Conservation (phyloP, 2,329 filamentous ascomycete species). For the Nigrospora oryzae region DNA sequence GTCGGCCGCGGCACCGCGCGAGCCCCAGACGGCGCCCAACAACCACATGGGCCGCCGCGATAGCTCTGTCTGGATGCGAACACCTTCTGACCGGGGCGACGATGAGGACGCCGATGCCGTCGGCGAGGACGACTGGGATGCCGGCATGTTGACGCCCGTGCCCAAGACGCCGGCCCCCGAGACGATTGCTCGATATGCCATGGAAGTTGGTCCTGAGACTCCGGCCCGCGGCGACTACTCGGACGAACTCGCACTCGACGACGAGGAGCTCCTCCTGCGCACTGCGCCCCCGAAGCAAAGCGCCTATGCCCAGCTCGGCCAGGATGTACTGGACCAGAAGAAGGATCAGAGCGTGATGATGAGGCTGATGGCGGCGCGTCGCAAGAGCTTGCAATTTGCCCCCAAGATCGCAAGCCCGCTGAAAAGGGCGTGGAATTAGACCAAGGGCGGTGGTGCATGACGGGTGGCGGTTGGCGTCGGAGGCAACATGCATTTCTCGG, state of each 20-base stretch:
- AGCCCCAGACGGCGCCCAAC: conserved; percentile 30
- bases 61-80: conserved; percentile 46
- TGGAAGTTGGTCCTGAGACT: conserved; percentile 37
- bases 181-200: conserved; percentile 41
- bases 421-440: conserved; percentile 42
- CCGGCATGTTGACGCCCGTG: conserved; percentile 42
- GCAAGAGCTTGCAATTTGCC: conserved; percentile 72
- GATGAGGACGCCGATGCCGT: conserved; percentile 19
- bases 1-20: conserved; percentile 16
- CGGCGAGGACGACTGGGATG: conserved; percentile 25
- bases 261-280: conserved; percentile 33
- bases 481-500: too few relatives aligned
- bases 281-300: conserved; percentile 46
- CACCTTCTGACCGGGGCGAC: conserved; percentile 35
- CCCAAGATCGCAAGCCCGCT: conserved; percentile 69
- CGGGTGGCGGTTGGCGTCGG: too few relatives aligned
- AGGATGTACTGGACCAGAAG: conserved; percentile 35
- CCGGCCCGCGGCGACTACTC: conserved; percentile 25
- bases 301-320: conserved; percentile 28
- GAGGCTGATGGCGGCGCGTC: conserved; percentile 60
- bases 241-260: conserved; percentile 9
- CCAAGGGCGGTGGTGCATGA: too few relatives aligned
- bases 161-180: conserved; percentile 52
- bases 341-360: conserved; percentile 51
- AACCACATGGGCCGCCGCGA: conserved; percentile 44